Conservation (phyloP, 2,329 filamentous ascomycete genomes). For the Onygena corvina region DNA sequence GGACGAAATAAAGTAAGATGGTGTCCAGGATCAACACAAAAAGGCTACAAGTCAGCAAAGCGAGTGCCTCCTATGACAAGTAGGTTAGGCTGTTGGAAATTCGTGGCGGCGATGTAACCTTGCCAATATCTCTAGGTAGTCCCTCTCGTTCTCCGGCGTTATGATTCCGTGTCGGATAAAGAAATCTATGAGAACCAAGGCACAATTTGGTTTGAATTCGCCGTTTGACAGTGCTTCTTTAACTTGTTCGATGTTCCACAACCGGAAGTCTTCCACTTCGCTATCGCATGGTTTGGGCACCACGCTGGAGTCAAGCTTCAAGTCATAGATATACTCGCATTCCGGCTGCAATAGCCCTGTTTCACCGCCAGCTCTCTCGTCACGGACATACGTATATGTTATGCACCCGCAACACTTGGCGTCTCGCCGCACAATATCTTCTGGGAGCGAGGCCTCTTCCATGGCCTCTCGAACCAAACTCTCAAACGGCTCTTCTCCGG, state of each 20-base stretch:
- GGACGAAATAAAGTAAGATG: slow-evolving; percentile 2
- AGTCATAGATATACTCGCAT: slow-evolving; percentile 80
- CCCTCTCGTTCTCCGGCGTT: slow-evolving; percentile 62
- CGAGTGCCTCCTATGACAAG: not conserved
- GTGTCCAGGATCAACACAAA: slow-evolving; percentile 5
- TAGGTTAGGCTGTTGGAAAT: slow-evolving; percentile 49
- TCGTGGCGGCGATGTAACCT: slow-evolving; percentile 68
- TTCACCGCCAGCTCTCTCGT: slow-evolving; percentile 65
- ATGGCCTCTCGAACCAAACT: slow-evolving; percentile 73
- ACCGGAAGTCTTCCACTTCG: slow-evolving; percentile 74
- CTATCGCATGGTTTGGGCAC: slow-evolving; percentile 68
- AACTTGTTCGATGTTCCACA: slow-evolving; percentile 67
- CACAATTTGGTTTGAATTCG: slow-evolving; percentile 88
- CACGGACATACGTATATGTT: slow-evolving; percentile 74
- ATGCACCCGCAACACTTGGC: slow-evolving; percentile 55
- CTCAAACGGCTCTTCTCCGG: slow-evolving; percentile 67
- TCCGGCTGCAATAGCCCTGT: slow-evolving; percentile 76
- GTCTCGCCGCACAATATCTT: slow-evolving; percentile 50
- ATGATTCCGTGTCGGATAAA: slow-evolving; percentile 74
- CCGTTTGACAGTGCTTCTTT: slow-evolving; percentile 55
- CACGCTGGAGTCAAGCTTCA: slow-evolving; percentile 59
- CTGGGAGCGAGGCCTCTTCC: slow-evolving; percentile 76
- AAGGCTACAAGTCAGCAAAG: not conserved
- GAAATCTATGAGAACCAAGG: slow-evolving; percentile 74
- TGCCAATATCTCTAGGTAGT: slow-evolving; percentile 62